Evolutionary conservation across 805 yeast species (phyloP), one percentile per base, ranked within the genome.

Genomic region (Monosporozyma siamensis): DNA sequence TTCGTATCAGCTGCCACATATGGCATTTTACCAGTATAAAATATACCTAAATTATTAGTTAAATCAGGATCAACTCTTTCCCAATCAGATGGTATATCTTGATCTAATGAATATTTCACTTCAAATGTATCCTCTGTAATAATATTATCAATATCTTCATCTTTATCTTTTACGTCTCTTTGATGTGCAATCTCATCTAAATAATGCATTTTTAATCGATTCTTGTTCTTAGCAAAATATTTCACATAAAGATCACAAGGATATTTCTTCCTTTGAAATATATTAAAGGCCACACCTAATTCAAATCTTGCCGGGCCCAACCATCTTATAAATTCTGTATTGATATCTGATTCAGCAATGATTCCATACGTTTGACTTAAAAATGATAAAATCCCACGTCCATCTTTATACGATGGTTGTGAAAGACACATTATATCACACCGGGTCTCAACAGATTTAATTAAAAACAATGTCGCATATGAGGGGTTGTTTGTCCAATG

Each of bases 21-120:
- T 3, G 97, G 97, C 90, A 90, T 81, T 48, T 88, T 85, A 3
- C 97, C 97, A 3, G 84, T 82, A 57, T 90, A 92, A 51, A 89
- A 84, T 22, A 88, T 74, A 34, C 77, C 78, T 38, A 86, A 56
- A 41, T 78, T 74, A 17, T 70, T 59, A 0, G 83, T 64, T 2
- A 72, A 47, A 2, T 63, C 61, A 9, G 68, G 61, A 36, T 78
- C 76, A 6, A 81, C 54, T 46, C 67, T 60, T 30, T 70, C 76
- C 96, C 97, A 89, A 51, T 77, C 83, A 2, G 53, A 55, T 0
- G 94, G 90, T 0, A 80, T 64, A 25, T 70, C 74, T 11, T 67
- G 56, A 6, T 52, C 47, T 59, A 56, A 44, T 15, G 61, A 56
- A 44, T 71, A 75, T 39, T 69, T 67, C n/a, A 75, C 45, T 21